A percentile compares a stretch with the other conserved stretches of the same genome.
Evolutionary conservation across 2,329 filamentous ascomycete species (phyloP).

Genomic region (Chrysoporthe austroafricana): DNA sequence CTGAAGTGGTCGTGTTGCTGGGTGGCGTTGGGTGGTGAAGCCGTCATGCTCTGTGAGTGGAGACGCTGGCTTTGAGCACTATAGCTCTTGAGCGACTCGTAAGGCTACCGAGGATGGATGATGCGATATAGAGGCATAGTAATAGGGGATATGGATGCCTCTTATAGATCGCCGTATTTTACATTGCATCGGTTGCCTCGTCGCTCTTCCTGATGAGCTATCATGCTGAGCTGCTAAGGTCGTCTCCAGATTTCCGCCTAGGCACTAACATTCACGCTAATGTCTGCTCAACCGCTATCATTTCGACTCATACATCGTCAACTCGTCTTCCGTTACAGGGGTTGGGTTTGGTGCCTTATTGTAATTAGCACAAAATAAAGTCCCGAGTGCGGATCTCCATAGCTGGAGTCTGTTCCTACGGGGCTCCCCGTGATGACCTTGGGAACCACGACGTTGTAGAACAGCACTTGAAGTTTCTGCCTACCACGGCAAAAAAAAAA

Average conservation of each 20-base stretch:
- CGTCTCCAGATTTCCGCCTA: neutral
- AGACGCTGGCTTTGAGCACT: neutral
- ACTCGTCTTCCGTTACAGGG: neutral
- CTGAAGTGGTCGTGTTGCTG: conserved; percentile 2
- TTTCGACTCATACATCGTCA: conserved; percentile 28
- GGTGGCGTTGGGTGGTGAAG: neutral
- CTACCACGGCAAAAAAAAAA: too few species aligned
- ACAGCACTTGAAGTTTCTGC: too few species aligned
- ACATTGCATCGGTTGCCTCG: too few species aligned
- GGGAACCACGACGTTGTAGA: too few species aligned
- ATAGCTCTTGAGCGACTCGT: neutral
- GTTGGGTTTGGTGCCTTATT: neutral
- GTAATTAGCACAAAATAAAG: too few species aligned
- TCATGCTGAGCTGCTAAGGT: neutral
- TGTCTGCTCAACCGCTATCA: neutral
- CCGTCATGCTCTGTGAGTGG: conserved; percentile 8
- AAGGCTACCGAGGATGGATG: neutral
- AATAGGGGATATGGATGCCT: neutral
- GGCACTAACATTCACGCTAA: neutral
- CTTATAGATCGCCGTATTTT: neutral
- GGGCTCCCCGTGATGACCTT: too few species aligned
- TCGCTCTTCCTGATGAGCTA: neutral
- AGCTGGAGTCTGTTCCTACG: too few species aligned
- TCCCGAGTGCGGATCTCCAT: too few species aligned
- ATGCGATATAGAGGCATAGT: neutral